These are phyloP conservation scores for Homolaphlyctis polyrhiza DNA, from an alignment of 371 early-diverging fungal species.

Conservation along the genomic window DNA sequence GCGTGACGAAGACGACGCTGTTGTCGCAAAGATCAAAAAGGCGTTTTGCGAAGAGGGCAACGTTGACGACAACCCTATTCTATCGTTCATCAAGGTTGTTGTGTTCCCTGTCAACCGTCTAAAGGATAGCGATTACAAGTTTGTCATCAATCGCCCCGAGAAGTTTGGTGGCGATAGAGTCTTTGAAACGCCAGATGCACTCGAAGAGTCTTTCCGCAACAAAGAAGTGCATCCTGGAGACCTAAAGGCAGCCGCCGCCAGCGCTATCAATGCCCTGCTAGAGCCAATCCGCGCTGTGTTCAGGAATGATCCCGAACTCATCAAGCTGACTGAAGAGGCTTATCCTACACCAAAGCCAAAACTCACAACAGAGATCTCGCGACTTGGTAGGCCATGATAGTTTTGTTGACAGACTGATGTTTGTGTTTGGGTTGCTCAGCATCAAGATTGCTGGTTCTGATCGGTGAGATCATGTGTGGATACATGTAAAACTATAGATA, in stretches of 20 bases:
- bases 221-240: slow-evolving; percentile 96
- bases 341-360: slow-evolving; percentile 56
- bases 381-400: not conserved
- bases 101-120: slow-evolving; percentile 71
- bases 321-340: slow-evolving; percentile 55
- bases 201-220: slow-evolving; percentile 84
- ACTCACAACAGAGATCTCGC: slow-evolving; percentile 2
- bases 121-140: slow-evolving; percentile 55
- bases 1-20: slow-evolving; percentile 80
- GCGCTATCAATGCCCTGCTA: slow-evolving; percentile 82
- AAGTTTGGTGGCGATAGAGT: slow-evolving; percentile 82
- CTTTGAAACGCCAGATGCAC: slow-evolving; percentile 65
- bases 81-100: slow-evolving; percentile 86
- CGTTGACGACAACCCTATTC: slow-evolving; percentile 88
- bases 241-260: slow-evolving; percentile 86
- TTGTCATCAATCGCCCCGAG: slow-evolving; percentile 72
- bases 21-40: slow-evolving; percentile 91
- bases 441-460: too few species aligned
- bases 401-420: not conserved
- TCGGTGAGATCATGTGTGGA: too few species aligned
- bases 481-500: too few species aligned
- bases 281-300: slow-evolving; percentile 78
- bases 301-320: slow-evolving; percentile 15
- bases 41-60: slow-evolving; percentile 99
- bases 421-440: too few species aligned